Base-by-base conservation (phyloP, 495 filamentous ascomycete genomes). In the Jackrogersella multiformis region DNA sequence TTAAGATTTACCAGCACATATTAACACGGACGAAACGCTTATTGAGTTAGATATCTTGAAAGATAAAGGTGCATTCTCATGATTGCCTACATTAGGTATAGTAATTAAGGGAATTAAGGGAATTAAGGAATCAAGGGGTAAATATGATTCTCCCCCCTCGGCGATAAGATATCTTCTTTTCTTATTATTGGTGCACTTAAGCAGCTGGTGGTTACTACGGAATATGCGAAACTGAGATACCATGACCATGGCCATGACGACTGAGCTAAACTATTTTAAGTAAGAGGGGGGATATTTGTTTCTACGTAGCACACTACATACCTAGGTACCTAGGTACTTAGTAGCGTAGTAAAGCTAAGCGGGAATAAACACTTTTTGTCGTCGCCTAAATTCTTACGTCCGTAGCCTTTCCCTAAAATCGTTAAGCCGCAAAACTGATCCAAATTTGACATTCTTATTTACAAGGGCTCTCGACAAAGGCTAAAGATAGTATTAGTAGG, bases 41-140 rank as follows among this genome's bases (percentile, higher is more conserved):
- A 64, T 64, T 45, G 23, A 51, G 66, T 59, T 64, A 54, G 41
- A 64, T 41, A 56, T 64, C 30, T 49, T 16, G 39, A 46, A 41
- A 21, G 7, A 53, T 53, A 44, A 39, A 34, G 46, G 46, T 12
- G 23, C 13, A 30, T 34, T 51, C 0, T 34, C 16, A 1, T 18
- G n/a, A 34, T 51, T 8, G 30, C 26, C 15, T 49, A 49, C 12
- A 16, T 2, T 15, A 49, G 15, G 45, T n/a, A n/a, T n/a, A n/a
- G n/a, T n/a, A n/a, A n/a, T n/a, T n/a, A n/a, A n/a, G n/a, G n/a
- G n/a, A n/a, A n/a, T n/a, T n/a, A n/a, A n/a, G n/a, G n/a, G n/a
- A n/a, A n/a, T n/a, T n/a, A n/a, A n/a, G n/a, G n/a, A n/a, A n/a
- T n/a, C n/a, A n/a, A n/a, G n/a, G n/a, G n/a, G n/a, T n/a, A n/a